Percentiles rank a stretch among this genome's conserved stretches.
Evolutionary conservation across 1,139 yeast genomes (phyloP).

Genomic region (Taiozyma sp.): DNA sequence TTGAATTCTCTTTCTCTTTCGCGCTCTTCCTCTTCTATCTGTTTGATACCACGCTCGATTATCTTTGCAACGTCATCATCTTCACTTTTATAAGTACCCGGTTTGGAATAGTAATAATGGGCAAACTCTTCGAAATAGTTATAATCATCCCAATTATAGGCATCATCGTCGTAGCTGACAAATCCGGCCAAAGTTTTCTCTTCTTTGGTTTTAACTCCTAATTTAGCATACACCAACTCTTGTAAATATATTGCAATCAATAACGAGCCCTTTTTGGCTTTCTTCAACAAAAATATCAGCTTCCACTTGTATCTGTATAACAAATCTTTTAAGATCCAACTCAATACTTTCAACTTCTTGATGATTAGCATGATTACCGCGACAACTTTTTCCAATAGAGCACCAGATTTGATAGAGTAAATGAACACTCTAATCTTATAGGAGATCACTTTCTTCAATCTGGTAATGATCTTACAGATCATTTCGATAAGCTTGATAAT

Average conservation of each 20-base stretch:
- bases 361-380: constrained; percentile 4
- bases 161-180: constrained; percentile 8
- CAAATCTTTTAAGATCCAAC: constrained; percentile 12
- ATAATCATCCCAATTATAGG: constrained; percentile 13
- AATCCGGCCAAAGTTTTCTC: constrained; percentile 6
- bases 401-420: constrained; percentile 4
- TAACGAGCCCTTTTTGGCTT: constrained; percentile 7
- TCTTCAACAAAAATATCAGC: constrained; percentile 6
- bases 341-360: constrained; percentile 6
- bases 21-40: constrained; percentile 3
- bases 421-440: constrained; percentile 1
- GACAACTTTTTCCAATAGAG: constrained; percentile 4
- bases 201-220: constrained; percentile 7
- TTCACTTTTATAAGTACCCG: constrained; percentile 6
- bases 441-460: constrained; percentile 2
- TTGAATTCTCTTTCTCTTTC: not conserved
- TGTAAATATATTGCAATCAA: constrained; percentile 9
- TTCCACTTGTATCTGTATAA: constrained; percentile 15
- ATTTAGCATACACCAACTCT: constrained; percentile 7
- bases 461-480: constrained; percentile 1
- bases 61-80: constrained; percentile 6
- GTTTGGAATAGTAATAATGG: constrained; percentile 7
- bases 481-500: constrained; percentile 6
- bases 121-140: constrained; percentile 16
- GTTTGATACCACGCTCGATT: not conserved